phyloP scores from a whole-genome alignment of 2,329 filamentous ascomycete genomes.

The Rhinocladiella mackenziei region DNA sequence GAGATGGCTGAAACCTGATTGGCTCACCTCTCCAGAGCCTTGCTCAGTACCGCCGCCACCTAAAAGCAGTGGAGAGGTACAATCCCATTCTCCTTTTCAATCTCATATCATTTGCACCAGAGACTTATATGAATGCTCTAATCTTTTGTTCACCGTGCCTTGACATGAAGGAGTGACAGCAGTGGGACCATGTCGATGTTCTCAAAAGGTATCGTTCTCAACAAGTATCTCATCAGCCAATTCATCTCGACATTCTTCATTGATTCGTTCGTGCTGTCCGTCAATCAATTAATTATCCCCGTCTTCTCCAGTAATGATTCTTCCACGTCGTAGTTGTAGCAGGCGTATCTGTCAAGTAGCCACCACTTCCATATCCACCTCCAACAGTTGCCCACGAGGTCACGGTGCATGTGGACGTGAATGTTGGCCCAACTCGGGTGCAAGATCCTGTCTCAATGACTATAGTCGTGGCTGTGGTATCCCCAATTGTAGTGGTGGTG shows the following conservation, averaged over 20 bases:
- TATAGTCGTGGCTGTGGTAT: background rate
- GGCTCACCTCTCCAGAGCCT: background rate
- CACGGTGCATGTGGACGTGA: background rate
- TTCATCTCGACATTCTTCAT: too few relatives aligned
- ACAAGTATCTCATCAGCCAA: too few relatives aligned
- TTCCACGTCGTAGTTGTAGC: background rate
- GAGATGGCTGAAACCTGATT: background rate
- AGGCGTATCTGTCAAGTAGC: background rate
- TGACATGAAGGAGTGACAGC: conserved; percentile 4
- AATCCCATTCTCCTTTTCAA: background rate
- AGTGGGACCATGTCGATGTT: background rate
- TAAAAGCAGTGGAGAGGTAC: too few relatives aligned
- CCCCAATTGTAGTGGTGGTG: too few relatives aligned
- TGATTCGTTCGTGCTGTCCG: background rate
- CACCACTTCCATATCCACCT: background rate
- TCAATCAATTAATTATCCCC: too few relatives aligned
- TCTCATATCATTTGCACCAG: background rate
- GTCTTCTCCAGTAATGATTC: background rate
- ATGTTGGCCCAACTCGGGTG: background rate
- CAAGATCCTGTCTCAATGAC: conserved; percentile 1
- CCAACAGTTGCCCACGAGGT: background rate
- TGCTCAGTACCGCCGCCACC: too few relatives aligned
- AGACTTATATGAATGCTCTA: conserved; percentile 1
- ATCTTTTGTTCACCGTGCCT: conserved; percentile 2
- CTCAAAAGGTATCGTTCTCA: too few relatives aligned